These are phyloP conservation scores for Aspergillus brunneoviolaceus DNA, from an alignment of 2,329 filamentous ascomycete genomes.

Conservation along the genomic window DNA sequence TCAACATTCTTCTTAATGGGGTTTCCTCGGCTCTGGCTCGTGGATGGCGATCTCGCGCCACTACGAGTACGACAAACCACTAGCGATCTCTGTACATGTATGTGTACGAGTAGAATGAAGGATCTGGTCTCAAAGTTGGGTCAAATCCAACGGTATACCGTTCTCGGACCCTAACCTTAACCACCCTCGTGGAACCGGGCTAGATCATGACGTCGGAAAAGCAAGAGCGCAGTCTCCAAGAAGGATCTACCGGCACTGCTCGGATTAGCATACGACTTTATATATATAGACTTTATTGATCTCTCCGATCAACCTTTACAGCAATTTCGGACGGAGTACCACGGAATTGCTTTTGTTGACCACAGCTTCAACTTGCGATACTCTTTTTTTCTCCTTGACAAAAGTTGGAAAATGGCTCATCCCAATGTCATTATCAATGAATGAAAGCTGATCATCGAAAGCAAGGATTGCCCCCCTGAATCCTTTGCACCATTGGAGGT, in stretches of 20 bases:
- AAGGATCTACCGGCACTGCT: background rate
- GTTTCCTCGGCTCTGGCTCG: background rate
- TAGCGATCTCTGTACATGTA: too few species aligned
- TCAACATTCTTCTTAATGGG: background rate
- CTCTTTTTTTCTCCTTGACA: background rate
- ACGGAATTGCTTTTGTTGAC: background rate
- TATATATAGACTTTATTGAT: background rate
- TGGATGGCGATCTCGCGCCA: background rate
- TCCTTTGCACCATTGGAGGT: background rate
- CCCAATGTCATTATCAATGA: background rate
- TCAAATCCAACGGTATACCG: background rate
- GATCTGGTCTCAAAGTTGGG: background rate
- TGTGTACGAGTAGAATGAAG: background rate
- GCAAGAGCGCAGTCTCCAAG: background rate
- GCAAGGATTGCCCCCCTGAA: background rate
- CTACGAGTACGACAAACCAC: background rate
- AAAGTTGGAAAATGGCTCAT: background rate
- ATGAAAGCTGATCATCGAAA: background rate
- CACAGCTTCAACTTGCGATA: background rate
- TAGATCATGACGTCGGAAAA: background rate
- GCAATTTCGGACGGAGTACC: background rate
- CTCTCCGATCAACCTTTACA: background rate
- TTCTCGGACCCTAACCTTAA: slow-evolving; percentile 4
- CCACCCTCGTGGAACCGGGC: background rate
- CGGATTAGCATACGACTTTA: background rate